These are phyloP conservation scores for Artemisia tridentata DNA, from an alignment of 129 eudicot species.

Conservation along the genomic window DNA sequence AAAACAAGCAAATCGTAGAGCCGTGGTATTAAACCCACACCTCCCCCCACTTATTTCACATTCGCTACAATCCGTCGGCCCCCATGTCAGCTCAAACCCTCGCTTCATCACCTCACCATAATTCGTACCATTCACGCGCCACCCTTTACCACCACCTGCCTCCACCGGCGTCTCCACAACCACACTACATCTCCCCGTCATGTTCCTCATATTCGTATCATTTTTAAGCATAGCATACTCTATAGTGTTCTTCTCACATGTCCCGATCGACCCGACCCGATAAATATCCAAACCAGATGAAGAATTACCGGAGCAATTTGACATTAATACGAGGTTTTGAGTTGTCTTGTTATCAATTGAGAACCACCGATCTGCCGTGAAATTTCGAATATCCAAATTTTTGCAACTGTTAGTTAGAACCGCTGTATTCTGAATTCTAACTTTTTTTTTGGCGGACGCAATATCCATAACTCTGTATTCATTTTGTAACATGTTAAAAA, in stretches of 20 bases:
- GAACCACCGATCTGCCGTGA: too few species aligned
- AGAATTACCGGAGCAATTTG: not conserved
- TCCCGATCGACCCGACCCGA: not conserved
- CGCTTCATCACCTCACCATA: constrained; percentile 29
- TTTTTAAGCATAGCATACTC: constrained; percentile 24
- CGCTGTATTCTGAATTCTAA: constrained; percentile 20
- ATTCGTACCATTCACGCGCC: constrained; percentile 10
- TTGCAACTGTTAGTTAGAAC: not conserved
- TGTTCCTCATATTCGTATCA: constrained; percentile 24
- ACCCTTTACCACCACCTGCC: constrained; percentile 9
- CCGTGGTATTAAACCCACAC: constrained; percentile 45
- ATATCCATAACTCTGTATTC: constrained; percentile 16
- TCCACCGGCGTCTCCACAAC: constrained; percentile 40
- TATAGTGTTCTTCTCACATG: not conserved
- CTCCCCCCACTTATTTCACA: constrained; percentile 53
- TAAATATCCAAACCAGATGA: not conserved
- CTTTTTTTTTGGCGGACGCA: not conserved
- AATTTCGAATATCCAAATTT: not conserved
- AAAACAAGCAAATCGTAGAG: constrained; percentile 38
- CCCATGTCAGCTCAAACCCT: constrained; percentile 59
- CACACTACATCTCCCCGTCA: constrained; percentile 23
- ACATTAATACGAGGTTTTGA: not conserved
- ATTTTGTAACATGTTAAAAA: too few species aligned
- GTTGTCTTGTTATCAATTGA: not conserved
- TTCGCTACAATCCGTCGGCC: constrained; percentile 36